Evolutionary conservation across 1,284 basidiomycete species (phyloP), one percentile per base, ranked within the genome.

Genomic region (Ganoderma lingzhi): DNA sequence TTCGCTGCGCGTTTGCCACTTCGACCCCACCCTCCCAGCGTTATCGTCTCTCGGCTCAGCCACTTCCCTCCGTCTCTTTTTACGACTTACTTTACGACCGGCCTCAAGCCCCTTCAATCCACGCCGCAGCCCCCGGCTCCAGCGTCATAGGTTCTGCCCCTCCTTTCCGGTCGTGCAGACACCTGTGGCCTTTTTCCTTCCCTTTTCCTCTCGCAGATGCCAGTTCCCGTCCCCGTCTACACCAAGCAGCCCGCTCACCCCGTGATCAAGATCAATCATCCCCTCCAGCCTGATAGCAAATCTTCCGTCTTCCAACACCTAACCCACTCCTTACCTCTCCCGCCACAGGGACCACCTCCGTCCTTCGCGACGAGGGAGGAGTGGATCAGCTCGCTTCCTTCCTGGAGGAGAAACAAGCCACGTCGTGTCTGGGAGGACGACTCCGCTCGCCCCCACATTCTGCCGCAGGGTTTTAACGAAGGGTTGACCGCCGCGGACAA

Each of bases 1-100:
- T 94, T 94, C 86, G 90, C 85, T 94, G 92, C 85, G 93, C 92
- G 92, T 94, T 85, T 84, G 92, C 92, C 92, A 91, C 80, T 77
- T 74, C 75, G 76, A 75, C 74, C 69, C 71, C 65, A 65, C 68
- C 74, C 74, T 76, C 75, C 70, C 69, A 71, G 63, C 73, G 71
- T 70, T 73, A 73, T 79, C 77, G 75, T 77, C 76, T 68, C 71
- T 82, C 79, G 77, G 79, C 77, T 73, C 78, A 73, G 72, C 78
- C 73, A 76, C 76, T 77, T 75, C 76, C 77, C 74, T 75, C 72
- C 66, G 71, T 69, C 70, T 70, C 71, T 55, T 41, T 80, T 83
- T 74, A 84, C 83, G 83, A 84, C 80, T 69, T 80, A 77, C 77
- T 80, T 84, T 83, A 90, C 88, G 82, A 84, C 82, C 78, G 79